A percentile compares a stretch with the other conserved stretches of the same genome.
These are phyloP conservation scores for Thymus quinquecostatus DNA, from an alignment of 257 asterid species.

Conservation along the genomic window DNA sequence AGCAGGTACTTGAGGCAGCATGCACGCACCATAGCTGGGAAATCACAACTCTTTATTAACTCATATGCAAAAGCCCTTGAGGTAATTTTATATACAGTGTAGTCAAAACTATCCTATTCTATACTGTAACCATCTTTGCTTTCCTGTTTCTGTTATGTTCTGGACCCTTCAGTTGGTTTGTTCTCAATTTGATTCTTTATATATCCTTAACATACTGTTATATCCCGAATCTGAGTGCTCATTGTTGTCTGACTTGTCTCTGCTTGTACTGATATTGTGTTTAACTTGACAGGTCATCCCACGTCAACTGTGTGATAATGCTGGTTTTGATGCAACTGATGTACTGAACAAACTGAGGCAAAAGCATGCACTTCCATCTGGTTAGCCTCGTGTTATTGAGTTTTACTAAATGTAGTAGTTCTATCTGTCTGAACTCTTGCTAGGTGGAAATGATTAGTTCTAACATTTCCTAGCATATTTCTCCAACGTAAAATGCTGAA, in stretches of 20 bases:
- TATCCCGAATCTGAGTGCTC: conserved; percentile 4
- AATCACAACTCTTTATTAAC: conserved; percentile 86
- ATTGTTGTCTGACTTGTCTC: background rate
- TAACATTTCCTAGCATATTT: background rate
- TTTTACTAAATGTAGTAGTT: background rate
- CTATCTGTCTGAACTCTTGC: conserved; percentile 8
- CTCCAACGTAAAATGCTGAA: background rate
- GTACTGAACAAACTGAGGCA: conserved; percentile 95
- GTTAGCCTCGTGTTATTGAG: conserved; percentile 44
- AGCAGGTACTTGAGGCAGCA: conserved; percentile 88
- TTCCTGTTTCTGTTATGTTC: background rate
- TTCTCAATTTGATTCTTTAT: conserved; percentile 15
- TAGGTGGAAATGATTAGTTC: background rate
- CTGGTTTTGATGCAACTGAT: conserved; percentile 91
- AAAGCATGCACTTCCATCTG: conserved; percentile 91
- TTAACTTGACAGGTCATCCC: conserved; percentile 44
- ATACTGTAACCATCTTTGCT: background rate
- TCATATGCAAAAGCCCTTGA: conserved; percentile 91
- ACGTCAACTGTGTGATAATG: conserved; percentile 56
- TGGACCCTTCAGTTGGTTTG: conserved; percentile 2
- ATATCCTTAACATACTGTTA: background rate
- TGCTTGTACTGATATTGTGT: background rate
- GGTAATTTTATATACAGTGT: conserved; percentile 43
- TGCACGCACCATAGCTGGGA: conserved; percentile 87
- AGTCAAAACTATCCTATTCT: background rate